Percentiles rank a stretch among this genome's conserved stretches.
phyloP scores from a whole-genome alignment of 108 stramenopile genomes.

The Epithemia pelagica region DNA sequence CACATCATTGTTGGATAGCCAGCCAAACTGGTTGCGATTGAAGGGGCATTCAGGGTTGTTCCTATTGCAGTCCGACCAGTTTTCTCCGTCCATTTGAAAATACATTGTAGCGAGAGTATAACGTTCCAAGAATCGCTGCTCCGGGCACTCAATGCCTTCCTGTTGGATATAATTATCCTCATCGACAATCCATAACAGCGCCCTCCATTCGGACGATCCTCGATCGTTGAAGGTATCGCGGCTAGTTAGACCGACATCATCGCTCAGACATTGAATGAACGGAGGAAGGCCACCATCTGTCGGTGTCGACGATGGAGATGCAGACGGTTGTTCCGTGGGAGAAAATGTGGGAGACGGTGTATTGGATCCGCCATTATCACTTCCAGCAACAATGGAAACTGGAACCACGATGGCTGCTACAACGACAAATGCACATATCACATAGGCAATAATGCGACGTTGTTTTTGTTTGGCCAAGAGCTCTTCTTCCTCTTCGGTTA shows the following conservation, averaged over 20 bases:
- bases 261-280: neutral
- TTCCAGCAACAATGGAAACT: neutral
- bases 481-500: slow-evolving; percentile 8
- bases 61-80: slow-evolving; percentile 7
- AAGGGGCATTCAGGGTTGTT: neutral
- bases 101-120: slow-evolving; percentile 7
- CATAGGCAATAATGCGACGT: neutral
- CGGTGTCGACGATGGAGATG: neutral
- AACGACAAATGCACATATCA: neutral
- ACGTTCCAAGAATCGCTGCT: neutral
- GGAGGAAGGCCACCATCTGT: neutral
- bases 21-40: neutral
- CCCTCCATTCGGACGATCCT: neutral
- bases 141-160: neutral
- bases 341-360: neutral
- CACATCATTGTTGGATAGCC: neutral
- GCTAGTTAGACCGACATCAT: neutral
- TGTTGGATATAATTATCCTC: neutral
- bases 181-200: neutral
- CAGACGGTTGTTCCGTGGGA: neutral
- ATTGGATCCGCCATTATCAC: neutral
- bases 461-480: neutral
- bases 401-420: slow-evolving; percentile 8
- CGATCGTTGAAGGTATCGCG: neutral
- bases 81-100: slow-evolving; percentile 3